Conservation (phyloP, 202 grass and related monocot species). For the Carex arenaria region DNA sequence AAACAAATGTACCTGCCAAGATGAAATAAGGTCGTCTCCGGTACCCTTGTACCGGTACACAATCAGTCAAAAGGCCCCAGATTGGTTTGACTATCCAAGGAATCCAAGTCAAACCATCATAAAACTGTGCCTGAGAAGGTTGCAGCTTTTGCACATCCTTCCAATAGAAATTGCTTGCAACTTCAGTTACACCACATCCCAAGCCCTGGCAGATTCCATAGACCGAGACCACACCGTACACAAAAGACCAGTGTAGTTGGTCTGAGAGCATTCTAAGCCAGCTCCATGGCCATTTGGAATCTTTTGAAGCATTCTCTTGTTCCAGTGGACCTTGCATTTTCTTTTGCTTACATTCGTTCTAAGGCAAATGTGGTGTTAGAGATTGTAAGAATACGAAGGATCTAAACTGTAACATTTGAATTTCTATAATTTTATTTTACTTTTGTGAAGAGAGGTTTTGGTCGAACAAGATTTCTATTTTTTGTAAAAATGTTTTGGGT, state of each 20-base stretch:
- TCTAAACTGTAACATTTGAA: too few species aligned
- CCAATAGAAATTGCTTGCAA: constrained; percentile 75
- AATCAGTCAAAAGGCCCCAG: constrained; percentile 80
- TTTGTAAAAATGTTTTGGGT: too few species aligned
- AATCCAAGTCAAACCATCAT: constrained; percentile 43
- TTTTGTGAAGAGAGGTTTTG: too few species aligned
- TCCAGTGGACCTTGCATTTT: neutral
- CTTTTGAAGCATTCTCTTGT: neutral
- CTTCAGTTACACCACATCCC: constrained; percentile 42
- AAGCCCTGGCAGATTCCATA: constrained; percentile 75
- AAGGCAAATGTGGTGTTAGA: too few species aligned
- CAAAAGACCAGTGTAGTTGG: constrained; percentile 78
- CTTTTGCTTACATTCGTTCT: neutral
- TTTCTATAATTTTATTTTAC: too few species aligned
- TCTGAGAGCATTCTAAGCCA: constrained; percentile 45
- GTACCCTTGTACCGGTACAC: constrained; percentile 58
- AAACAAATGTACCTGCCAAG: constrained; percentile 39
- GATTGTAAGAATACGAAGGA: too few species aligned
- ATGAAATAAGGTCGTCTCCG: constrained; percentile 67
- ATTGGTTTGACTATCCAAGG: constrained; percentile 81
- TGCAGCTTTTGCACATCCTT: constrained; percentile 78
- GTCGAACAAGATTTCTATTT: too few species aligned
- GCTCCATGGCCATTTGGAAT: neutral
- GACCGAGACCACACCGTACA: constrained; percentile 51
- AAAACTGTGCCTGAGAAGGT: constrained; percentile 65